These are phyloP conservation scores for Globisporangium iwayamae DNA, from an alignment of 352 stramenopile genomes.

Conservation along the genomic window DNA sequence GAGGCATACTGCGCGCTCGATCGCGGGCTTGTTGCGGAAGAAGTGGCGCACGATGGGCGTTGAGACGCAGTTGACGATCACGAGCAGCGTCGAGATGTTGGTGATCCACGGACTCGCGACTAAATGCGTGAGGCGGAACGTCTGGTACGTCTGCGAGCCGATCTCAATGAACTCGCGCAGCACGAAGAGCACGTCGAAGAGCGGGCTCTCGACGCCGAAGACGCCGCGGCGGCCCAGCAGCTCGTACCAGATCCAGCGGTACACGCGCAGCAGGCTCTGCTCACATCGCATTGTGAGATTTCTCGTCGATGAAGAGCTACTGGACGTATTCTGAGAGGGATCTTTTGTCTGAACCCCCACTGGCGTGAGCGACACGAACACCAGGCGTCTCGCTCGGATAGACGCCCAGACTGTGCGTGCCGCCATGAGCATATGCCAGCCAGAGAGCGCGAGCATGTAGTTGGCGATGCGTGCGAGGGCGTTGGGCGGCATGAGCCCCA, in stretches of 20 bases:
- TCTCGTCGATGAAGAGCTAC: neutral
- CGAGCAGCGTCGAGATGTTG: conserved; percentile 13
- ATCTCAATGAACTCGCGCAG: conserved; percentile 17
- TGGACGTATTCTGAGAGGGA: neutral
- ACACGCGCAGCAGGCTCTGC: neutral
- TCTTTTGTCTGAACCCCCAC: neutral
- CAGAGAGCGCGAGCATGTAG: conserved; percentile 3
- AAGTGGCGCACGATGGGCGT: conserved; percentile 10
- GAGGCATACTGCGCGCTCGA: conserved; percentile 23
- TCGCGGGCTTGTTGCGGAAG: conserved; percentile 7
- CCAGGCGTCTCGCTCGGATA: neutral
- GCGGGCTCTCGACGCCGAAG: conserved; percentile 15
- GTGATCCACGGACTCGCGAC: conserved; percentile 14
- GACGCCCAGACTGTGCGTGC: conserved; percentile 7
- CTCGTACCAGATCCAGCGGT: conserved; percentile 9
- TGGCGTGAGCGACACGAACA: conserved; percentile 6
- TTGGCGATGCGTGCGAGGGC: neutral
- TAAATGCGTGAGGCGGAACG: conserved; percentile 9
- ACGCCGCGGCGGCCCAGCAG: conserved; percentile 13
- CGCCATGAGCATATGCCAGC: conserved; percentile 10
- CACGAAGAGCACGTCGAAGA: conserved; percentile 13
- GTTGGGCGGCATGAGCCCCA: conserved; percentile 1
- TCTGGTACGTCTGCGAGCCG: conserved; percentile 13
- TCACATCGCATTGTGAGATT: neutral
- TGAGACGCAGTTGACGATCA: conserved; percentile 11